These are phyloP conservation scores for Penicillium sumatraense DNA, from an alignment of 2,329 filamentous ascomycete genomes.

Conservation along the genomic window DNA sequence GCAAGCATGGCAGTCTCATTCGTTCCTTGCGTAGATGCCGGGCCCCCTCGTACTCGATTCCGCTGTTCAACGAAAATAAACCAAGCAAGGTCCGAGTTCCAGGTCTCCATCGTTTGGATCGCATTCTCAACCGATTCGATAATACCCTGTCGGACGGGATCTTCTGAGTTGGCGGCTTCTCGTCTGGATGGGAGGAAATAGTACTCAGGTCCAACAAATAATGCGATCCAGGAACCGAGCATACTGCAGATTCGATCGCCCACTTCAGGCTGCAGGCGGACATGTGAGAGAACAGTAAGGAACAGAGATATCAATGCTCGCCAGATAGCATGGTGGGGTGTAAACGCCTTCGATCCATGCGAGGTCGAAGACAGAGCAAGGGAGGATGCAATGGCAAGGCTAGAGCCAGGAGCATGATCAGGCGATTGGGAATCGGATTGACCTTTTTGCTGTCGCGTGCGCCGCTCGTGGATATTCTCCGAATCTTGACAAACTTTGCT, in stretches of 20 bases:
- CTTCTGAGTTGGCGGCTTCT: background rate
- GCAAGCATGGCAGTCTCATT: conserved; percentile 38
- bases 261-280: conserved; percentile 44
- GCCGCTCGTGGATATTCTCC: conserved; percentile 40
- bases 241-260: conserved; percentile 48
- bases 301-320: conserved; percentile 44
- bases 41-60: conserved; percentile 4
- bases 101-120: conserved; percentile 45
- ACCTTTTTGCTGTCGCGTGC: conserved; percentile 22
- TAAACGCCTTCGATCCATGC: conserved; percentile 38
- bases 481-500: conserved; percentile 41
- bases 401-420: background rate
- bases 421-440: background rate
- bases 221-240: conserved; percentile 41
- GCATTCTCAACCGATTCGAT: conserved; percentile 33
- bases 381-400: conserved; percentile 15
- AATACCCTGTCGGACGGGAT: conserved; percentile 5
- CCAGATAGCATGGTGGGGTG: conserved; percentile 46
- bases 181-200: conserved; percentile 28
- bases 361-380: conserved; percentile 26
- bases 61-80: conserved; percentile 40
- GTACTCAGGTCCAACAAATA: conserved; percentile 40
- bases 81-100: conserved; percentile 49
- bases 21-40: background rate
- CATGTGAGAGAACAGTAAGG: conserved; percentile 42